Evolutionary conservation across 768 basidiomycete genomes (phyloP), one percentile per base, ranked within the genome.

Genomic region (Auricularia cornea): DNA sequence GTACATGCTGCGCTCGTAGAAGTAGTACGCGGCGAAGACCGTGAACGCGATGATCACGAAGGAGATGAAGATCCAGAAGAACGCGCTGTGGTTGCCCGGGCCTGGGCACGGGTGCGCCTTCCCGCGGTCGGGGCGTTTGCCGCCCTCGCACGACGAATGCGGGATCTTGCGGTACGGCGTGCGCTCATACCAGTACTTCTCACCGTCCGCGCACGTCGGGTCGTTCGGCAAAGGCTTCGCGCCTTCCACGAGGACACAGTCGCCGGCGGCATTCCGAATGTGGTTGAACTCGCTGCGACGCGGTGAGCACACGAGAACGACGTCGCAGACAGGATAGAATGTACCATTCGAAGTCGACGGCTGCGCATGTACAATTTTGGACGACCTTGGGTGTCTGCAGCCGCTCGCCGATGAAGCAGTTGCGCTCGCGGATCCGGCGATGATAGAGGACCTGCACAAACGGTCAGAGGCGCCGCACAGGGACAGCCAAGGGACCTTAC

Each of bases 281-380:
- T 94, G 78, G 73, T 99, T 99, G 80, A 94, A 98, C 78, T 98
- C 96, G 70, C 96, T 98, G 67, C 0, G 61, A 56, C 30, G 30
- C 5, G 30, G 20, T 29, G 12, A 60, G 40, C 26, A 59, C 1
- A 35, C 38, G 57, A 57, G n/a, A n/a, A n/a, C n/a, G 20, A 28
- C 28, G 51, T 16, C n/a, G 16, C 26, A 18, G 28, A 63, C 38
- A 29, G 56, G 59, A 56, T 29, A 59, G 8, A 70, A n/a, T 87
- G 63, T 63, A 94, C 96, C 97, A 99, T 78, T 99, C 97, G 72
- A 98, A 98, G 76, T 99, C 97, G 0, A 80, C 78, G 12, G 72
- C 67, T 0, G 77, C 75, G 69, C 97, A 98, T 0, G 81, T 72
- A 70, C 97, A 99, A 62, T 89, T 88, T 41, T 80, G 75, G 26